These are phyloP conservation scores for Curvularia verruculosa DNA, from an alignment of 2,329 filamentous ascomycete genomes.

Conservation along the genomic window DNA sequence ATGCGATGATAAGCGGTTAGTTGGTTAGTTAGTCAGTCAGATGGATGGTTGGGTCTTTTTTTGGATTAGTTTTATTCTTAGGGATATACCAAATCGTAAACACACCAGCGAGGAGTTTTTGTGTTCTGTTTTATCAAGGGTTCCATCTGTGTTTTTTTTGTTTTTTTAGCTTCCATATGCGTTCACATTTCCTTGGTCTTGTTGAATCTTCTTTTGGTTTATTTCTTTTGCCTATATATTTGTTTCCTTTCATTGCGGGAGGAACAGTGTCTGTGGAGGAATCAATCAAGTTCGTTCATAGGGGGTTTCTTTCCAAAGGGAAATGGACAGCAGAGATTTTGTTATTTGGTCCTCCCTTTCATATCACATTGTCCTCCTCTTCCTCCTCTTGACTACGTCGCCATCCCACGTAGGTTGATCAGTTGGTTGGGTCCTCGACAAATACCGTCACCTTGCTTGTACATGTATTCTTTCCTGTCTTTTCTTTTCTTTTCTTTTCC, in stretches of 20 bases:
- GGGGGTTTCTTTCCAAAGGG: too few relatives aligned
- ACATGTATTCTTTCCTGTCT: constrained; percentile 5
- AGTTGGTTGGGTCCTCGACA: not conserved
- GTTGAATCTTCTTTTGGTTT: not conserved
- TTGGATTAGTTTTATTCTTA: constrained; percentile 9
- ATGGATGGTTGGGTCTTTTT: constrained; percentile 2
- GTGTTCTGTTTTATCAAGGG: not conserved
- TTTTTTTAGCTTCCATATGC: too few relatives aligned
- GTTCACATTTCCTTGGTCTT: not conserved
- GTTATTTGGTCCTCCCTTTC: not conserved
- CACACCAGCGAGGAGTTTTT: constrained; percentile 30
- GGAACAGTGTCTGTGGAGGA: too few relatives aligned
- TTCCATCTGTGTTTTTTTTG: not conserved
- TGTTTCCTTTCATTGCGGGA: too few relatives aligned
- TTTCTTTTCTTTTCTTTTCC: too few relatives aligned
- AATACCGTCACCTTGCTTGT: constrained; percentile 11
- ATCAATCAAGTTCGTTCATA: too few relatives aligned
- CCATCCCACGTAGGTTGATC: not conserved
- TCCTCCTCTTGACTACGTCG: not conserved
- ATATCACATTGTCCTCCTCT: not conserved
- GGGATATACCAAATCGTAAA: constrained; percentile 38
- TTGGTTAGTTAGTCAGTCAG: too few relatives aligned
- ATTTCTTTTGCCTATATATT: too few relatives aligned
- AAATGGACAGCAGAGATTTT: not conserved
- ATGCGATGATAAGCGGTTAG: too few relatives aligned